Conservation (phyloP, 352 stramenopile genomes). For the Thraustochytrium striatum region DNA sequence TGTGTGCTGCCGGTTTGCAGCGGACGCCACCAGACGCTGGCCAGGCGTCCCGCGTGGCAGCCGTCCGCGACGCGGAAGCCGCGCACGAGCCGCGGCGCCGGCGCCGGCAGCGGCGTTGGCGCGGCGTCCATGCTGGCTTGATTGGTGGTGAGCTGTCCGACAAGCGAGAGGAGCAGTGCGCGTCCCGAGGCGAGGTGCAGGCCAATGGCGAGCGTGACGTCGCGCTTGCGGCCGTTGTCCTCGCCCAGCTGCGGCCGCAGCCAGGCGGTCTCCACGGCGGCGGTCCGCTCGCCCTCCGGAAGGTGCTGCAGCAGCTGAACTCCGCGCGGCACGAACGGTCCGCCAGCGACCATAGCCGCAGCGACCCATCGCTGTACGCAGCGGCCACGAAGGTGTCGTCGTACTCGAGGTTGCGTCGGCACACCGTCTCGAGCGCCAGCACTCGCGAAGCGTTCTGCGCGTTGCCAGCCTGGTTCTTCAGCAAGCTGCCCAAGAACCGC, state of each 20-base stretch:
- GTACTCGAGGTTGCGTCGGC: neutral
- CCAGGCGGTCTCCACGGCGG: neutral
- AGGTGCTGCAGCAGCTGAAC: neutral
- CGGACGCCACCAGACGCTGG: too few species aligned
- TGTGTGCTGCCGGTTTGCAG: too few species aligned
- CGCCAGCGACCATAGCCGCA: neutral
- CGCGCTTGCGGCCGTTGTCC: neutral
- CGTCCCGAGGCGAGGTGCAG: neutral
- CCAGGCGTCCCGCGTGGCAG: too few species aligned
- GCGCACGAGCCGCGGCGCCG: too few species aligned
- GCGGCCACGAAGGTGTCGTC: neutral
- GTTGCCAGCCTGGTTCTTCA: too few species aligned
- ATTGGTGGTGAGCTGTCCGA: neutral
- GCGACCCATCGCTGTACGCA: neutral
- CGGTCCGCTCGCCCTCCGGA: neutral
- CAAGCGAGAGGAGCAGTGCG: neutral
- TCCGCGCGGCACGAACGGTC: neutral
- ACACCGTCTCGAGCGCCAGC: neutral
- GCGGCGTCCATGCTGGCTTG: neutral
- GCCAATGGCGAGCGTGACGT: neutral
- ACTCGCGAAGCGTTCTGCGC: neutral
- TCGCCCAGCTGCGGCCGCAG: neutral
- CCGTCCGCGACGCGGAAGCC: too few species aligned
- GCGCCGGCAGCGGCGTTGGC: neutral
- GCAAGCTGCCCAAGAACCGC: neutral